phyloP scores from a whole-genome alignment of 2,329 filamentous ascomycete genomes.

The Curvularia eragrostidis region DNA sequence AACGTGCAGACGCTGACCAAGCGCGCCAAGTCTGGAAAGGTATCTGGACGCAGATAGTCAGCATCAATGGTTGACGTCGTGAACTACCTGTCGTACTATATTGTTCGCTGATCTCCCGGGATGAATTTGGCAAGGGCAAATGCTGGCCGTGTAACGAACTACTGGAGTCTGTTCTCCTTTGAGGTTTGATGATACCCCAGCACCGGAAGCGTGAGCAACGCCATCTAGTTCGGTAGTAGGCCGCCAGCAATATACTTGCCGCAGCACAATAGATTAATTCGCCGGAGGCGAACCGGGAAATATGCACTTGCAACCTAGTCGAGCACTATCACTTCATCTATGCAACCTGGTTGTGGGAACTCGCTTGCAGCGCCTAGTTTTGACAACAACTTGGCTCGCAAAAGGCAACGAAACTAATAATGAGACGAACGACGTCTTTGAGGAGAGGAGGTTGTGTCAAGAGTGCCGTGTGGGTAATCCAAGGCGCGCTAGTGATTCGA shows the following conservation, averaged over 20 bases:
- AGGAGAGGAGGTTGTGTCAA: not conserved
- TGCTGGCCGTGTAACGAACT: not conserved
- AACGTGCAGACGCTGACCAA: not conserved
- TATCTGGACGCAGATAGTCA: not conserved
- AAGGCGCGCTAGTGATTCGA: conserved; percentile 4
- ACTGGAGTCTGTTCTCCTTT: not conserved
- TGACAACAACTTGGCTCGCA: not conserved
- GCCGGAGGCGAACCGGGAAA: conserved; percentile 21
- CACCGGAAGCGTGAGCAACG: not conserved
- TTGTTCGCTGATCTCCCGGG: not conserved
- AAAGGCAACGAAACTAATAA: not conserved
- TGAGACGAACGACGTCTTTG: not conserved
- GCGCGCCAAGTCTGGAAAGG: not conserved
- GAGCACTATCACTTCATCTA: conserved; percentile 16
- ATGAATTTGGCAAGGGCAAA: not conserved
- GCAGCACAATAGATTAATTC: conserved; percentile 24
- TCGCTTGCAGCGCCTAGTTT: conserved; percentile 15
- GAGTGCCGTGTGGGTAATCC: not conserved
- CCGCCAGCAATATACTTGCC: conserved; percentile 24
- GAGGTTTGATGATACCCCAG: not conserved
- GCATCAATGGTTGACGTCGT: not conserved
- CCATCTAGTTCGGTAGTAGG: conserved; percentile 7
- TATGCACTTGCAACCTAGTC: conserved; percentile 12
- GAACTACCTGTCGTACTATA: not conserved
- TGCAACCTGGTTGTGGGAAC: conserved; percentile 21